Evolutionary conservation across 2,329 filamentous ascomycete species (phyloP), one percentile per base, ranked within the genome.

Genomic region (Pleomassaria siparia): DNA sequence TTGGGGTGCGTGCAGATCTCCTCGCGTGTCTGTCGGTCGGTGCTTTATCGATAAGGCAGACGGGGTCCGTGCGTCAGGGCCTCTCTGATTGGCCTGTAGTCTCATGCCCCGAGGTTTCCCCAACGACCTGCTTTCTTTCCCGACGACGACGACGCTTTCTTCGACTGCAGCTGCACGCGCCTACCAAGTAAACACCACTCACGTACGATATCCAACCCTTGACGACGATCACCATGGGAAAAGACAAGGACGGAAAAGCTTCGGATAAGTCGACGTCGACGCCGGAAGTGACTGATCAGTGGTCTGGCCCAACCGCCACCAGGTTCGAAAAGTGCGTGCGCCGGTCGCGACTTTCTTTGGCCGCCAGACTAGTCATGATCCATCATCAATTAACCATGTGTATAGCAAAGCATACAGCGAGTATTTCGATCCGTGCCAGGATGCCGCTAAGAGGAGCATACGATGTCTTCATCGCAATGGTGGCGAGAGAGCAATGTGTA

Each of bases 341-440:
- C 39, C 47, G 42, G 36, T 11, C 29, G n/a, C 16, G 25, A 37
- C 16, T 35, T 33, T 4, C 16, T 24, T 26, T 26, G n/a, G 45
- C 21, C 18, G 16, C 37, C 24, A 28, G 22, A 26, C 56, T 61
- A 42, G 60, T 48, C 12, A 25, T n/a, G 12, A 3, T 16, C 16
- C 18, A 13, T 43, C n/a, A n/a, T n/a, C 11, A 32, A n/a, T n/a
- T 10, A 20, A 24, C 6, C 3, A 12, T 26, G 9, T n/a, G 13
- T 32, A 51, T 63, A 96, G 92, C 59, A 97, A 97, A 78, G 81
- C 80, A 46, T 83, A 86, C 64, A 96, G 91, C 77, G 86, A 96
- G 69, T 97, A 87, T 74, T 90, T 89, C 70, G 94, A 99, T 63
- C 94, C 94, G 2, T 99, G 94, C 72, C 92, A 97, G 70, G 92